A percentile compares a stretch with the other conserved stretches of the same genome.
These are phyloP conservation scores for Pythium phragmitis DNA, from an alignment of 352 stramenopile species.

Conservation along the genomic window DNA sequence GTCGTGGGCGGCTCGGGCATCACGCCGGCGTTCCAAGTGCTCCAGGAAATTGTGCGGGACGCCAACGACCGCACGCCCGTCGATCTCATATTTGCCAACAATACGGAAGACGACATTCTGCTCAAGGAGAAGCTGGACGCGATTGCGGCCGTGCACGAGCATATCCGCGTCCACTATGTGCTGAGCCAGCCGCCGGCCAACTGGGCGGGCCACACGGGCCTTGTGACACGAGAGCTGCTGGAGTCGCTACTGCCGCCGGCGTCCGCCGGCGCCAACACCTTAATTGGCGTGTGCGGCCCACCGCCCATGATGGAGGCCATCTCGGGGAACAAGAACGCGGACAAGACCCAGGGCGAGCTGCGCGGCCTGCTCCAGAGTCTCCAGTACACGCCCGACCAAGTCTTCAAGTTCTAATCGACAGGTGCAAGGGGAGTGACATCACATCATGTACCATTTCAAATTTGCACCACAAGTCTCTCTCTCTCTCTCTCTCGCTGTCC, in stretches of 20 bases:
- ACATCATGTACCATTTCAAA: background rate
- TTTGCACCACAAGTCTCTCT: background rate
- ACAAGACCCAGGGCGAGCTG: conserved; percentile 77
- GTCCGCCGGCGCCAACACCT: conserved; percentile 32
- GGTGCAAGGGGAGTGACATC: too few species aligned
- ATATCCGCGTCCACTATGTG: conserved; percentile 67
- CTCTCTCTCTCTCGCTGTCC: background rate
- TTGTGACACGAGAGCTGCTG: conserved; percentile 70
- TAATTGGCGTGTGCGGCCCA: conserved; percentile 86
- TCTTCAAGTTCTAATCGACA: conserved; percentile 64
- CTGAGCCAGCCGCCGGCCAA: conserved; percentile 36
- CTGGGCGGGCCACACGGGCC: conserved; percentile 63
- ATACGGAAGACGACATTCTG: conserved; percentile 81
- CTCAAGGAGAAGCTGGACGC: conserved; percentile 75
- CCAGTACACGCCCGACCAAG: conserved; percentile 50
- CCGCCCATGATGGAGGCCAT: conserved; percentile 80
- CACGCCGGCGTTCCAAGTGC: conserved; percentile 73
- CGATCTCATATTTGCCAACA: conserved; percentile 81
- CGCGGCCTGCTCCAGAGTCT: conserved; percentile 73
- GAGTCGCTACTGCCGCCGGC: conserved; percentile 64
- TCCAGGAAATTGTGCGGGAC: conserved; percentile 77
- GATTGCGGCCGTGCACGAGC: conserved; percentile 51
- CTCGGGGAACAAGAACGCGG: conserved; percentile 75
- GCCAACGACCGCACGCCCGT: conserved; percentile 78
- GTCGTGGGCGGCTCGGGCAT: conserved; percentile 82